phyloP scores from a whole-genome alignment of 2,329 filamentous ascomycete genomes.

The Lasiodiplodia gonubiensis region DNA sequence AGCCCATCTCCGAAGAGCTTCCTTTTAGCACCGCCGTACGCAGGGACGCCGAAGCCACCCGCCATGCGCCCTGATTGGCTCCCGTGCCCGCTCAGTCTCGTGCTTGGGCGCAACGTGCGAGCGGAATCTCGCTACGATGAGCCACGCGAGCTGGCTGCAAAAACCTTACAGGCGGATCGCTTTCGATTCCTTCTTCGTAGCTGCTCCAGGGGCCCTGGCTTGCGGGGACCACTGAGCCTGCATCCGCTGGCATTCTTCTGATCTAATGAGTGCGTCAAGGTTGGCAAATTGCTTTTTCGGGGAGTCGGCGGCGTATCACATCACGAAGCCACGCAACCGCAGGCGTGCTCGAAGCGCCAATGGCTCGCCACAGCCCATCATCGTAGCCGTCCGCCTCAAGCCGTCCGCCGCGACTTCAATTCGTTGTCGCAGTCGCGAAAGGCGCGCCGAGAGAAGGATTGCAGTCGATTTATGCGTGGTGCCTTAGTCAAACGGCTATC shows the following conservation, averaged over 20 bases:
- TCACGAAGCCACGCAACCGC: constrained; percentile 1
- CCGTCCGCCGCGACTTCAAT: neutral
- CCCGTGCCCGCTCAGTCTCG: neutral
- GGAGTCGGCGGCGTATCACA: neutral
- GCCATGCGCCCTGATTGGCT: constrained; percentile 7
- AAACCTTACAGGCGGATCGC: neutral
- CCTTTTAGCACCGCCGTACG: constrained; percentile 20
- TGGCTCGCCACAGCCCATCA: neutral
- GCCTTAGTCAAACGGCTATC: constrained; percentile 22
- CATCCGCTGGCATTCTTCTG: constrained; percentile 8
- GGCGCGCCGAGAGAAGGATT: neutral
- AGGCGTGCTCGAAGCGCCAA: constrained; percentile 2
- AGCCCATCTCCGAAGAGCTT: constrained; percentile 26
- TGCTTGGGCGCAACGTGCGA: constrained; percentile 1
- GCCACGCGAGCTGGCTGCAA: constrained; percentile 5
- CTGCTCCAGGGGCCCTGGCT: neutral
- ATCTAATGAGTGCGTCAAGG: neutral
- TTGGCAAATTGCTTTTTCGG: constrained; percentile 24
- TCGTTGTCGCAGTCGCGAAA: neutral
- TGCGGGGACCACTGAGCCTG: neutral
- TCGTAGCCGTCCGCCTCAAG: neutral
- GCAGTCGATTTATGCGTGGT: constrained; percentile 12
- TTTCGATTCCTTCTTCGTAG: constrained; percentile 1
- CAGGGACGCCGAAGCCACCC: constrained; percentile 21
- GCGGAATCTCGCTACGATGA: constrained; percentile 8